Percentiles rank a stretch among this genome's conserved stretches.
Evolutionary conservation across 2,329 filamentous ascomycete species (phyloP).

Genomic region (Coniochaeta hoffmannii): DNA sequence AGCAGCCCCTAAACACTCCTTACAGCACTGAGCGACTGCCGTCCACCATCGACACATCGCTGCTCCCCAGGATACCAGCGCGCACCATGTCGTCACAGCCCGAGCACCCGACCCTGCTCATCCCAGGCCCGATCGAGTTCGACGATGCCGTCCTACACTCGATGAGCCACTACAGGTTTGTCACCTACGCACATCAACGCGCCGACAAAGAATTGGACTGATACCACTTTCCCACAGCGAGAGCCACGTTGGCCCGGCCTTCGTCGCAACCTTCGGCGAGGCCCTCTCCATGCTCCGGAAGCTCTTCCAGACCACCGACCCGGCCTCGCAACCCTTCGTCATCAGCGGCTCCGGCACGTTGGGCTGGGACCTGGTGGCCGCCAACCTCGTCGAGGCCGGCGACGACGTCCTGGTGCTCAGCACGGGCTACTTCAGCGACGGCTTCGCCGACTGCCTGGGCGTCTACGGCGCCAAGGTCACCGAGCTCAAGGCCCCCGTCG

Average conservation of each 20-base stretch:
- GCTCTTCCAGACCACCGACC: slow-evolving; percentile 84
- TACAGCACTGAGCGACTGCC: slow-evolving; percentile 21
- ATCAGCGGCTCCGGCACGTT: slow-evolving; percentile 92
- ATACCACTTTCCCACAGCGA: slow-evolving; percentile 50
- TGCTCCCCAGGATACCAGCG: slow-evolving; percentile 17
- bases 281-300: slow-evolving; percentile 80
- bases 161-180: slow-evolving; percentile 88
- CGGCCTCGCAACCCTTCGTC: slow-evolving; percentile 81
- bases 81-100: slow-evolving; percentile 55
- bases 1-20: slow-evolving; percentile 22
- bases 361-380: slow-evolving; percentile 94
- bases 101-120: slow-evolving; percentile 69
- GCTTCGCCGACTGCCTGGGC: slow-evolving; percentile 84
- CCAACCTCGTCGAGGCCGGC: slow-evolving; percentile 82
- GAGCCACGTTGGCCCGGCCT: slow-evolving; percentile 84
- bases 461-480: slow-evolving; percentile 88
- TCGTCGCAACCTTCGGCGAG: slow-evolving; percentile 87
- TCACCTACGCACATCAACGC: not conserved
- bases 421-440: slow-evolving; percentile 95
- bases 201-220: not conserved
- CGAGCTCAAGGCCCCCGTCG: slow-evolving; percentile 83
- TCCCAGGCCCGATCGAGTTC: slow-evolving; percentile 96
- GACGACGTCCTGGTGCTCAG: slow-evolving; percentile 90
- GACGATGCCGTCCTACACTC: slow-evolving; percentile 93
- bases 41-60: slow-evolving; percentile 19